Base-by-base conservation (phyloP, 148 eudicot genomes). In the Limonium bicolor region DNA sequence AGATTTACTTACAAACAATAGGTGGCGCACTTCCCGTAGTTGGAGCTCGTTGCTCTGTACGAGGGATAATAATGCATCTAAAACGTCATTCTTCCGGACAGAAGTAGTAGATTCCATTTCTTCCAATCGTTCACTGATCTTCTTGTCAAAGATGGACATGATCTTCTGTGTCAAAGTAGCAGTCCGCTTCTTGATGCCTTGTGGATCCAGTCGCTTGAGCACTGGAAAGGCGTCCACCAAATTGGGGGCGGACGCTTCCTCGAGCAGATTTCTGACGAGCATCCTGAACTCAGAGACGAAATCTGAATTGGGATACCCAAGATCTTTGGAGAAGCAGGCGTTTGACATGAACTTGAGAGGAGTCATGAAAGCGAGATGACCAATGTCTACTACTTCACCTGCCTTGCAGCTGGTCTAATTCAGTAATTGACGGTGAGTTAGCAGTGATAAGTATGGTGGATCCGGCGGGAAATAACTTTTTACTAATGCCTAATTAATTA, bases 211-310 rank as follows among this genome's bases (percentile, higher is more conserved):
- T 50, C 30, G 55, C 22, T 31, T 30, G 14, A 76, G 52, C 2
- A 53, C 8, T 0, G 82, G 82, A 44, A 71, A 76, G 40, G 53
- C 68, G 54, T 76, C 78, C 19, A 55, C 69, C 28, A 72, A 16
- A 26, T 76, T 76, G 2, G 75, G 75, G 36, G 55, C 72, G 1
- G 72, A 72, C 1, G 39, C 44, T 27, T 52, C 82, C 19, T 35
- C 51, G 58, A 67, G 38, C 13, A 67, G 28, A 19, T 43, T 54
- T 48, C 66, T 19, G 13, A 63, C 46, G n/a, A 35, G 12, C 14
- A 66, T 57, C 60, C 50, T 64, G 22, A 70, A 60, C 18, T 66
- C 57, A 14, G 47, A 16, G 4, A 59, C 60, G 8, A 51, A 32
- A 23, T 67, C 69, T 8, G 62, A 54, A 31, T 28, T 38, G 3